phyloP scores from a whole-genome alignment of 257 asterid species.

The Solanum chmielewskii region DNA sequence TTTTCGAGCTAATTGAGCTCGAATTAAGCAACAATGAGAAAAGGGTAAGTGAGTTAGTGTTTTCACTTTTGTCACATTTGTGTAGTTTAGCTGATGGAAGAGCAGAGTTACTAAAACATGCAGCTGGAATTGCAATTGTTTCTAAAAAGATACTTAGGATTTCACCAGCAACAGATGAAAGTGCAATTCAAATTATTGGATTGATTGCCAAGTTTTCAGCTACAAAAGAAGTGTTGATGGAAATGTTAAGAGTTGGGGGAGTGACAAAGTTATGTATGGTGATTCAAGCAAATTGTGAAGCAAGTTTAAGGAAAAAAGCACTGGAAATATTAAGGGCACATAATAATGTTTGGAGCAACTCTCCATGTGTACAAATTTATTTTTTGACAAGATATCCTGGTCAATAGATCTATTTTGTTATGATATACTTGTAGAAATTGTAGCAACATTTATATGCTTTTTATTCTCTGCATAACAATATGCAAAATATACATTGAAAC shows the following conservation, averaged over 20 bases:
- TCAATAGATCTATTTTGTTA: not conserved
- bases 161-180: constrained; percentile 51
- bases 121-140: constrained; percentile 52
- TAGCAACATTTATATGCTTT: not conserved
- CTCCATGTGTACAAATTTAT: constrained; percentile 84
- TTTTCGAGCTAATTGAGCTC: constrained; percentile 44
- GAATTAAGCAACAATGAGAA: constrained; percentile 28
- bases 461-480: not conserved
- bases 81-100: constrained; percentile 83
- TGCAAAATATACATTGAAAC: not conserved
- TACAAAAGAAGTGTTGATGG: constrained; percentile 46
- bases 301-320: constrained; percentile 56
- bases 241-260: constrained; percentile 79
- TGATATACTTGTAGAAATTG: not conserved
- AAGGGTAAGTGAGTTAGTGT: constrained; percentile 36
- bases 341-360: constrained; percentile 52
- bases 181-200: constrained; percentile 42
- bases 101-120: constrained; percentile 54
- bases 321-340: constrained; percentile 68
- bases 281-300: constrained; percentile 64
- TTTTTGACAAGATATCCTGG: constrained; percentile 45
- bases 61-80: constrained; percentile 43
- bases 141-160: constrained; percentile 56
- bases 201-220: constrained; percentile 45
- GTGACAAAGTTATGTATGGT: constrained; percentile 87